Percentiles rank a stretch among this genome's conserved stretches.
Evolutionary conservation across 768 basidiomycete species (phyloP).

Genomic region (Lentinula raphanica): DNA sequence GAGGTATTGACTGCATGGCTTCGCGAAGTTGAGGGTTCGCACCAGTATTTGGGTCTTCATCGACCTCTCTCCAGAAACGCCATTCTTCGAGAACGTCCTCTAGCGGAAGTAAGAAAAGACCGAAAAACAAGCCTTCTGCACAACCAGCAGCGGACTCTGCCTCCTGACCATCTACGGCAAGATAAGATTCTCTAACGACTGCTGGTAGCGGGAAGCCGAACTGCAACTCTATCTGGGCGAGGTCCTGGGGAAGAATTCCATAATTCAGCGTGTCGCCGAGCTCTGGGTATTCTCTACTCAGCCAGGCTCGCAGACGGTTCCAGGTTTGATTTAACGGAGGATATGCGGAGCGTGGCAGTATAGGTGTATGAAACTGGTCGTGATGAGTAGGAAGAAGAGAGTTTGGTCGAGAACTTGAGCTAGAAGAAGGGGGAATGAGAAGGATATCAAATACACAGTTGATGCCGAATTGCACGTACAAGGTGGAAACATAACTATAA

Average conservation of each 20-base stretch:
- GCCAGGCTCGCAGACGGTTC: conserved; percentile 78
- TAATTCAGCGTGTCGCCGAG: conserved; percentile 94
- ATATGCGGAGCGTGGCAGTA: conserved; percentile 44
- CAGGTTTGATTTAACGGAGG: conserved; percentile 82
- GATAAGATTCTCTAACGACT: conserved; percentile 87
- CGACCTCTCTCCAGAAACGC: conserved; percentile 94
- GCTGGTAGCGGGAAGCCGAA: conserved; percentile 81
- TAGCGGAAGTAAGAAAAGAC: conserved; percentile 86
- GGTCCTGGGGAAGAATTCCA: conserved; percentile 75
- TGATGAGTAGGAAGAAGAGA: conserved; percentile 69
- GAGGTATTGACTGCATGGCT: conserved; percentile 85
- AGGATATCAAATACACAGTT: conserved; percentile 2
- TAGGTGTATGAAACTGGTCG: conserved; percentile 40
- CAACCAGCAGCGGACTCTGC: conserved; percentile 84
- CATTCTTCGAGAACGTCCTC: conserved; percentile 95
- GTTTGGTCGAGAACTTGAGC: conserved; percentile 40
- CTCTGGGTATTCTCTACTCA: conserved; percentile 85
- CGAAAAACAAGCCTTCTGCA: conserved; percentile 90
- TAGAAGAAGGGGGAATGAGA: conserved; percentile 19
- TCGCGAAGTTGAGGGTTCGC: conserved; percentile 67
- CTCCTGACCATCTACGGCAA: conserved; percentile 89
- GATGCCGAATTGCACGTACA: conserved; percentile 33
- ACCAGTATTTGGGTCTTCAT: conserved; percentile 81
- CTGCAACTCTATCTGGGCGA: conserved; percentile 77
- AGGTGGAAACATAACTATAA: conserved; percentile 58